These are phyloP conservation scores for Malassezia equina DNA, from an alignment of 1,284 basidiomycete genomes.

Conservation along the genomic window DNA sequence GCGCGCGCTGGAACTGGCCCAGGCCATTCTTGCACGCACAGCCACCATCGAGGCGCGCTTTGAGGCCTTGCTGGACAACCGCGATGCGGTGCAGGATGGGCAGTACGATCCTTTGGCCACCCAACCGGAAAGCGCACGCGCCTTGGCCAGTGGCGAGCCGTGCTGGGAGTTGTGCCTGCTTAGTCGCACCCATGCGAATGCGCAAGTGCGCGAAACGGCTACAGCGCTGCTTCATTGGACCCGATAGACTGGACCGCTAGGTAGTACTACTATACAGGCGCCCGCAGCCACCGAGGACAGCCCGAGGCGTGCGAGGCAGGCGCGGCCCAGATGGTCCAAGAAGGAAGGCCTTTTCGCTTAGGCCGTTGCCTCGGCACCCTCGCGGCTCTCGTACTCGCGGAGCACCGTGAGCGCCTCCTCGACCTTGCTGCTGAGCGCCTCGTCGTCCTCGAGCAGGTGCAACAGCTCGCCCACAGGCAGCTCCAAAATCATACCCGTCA, in stretches of 20 bases:
- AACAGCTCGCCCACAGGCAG: constrained; percentile 45
- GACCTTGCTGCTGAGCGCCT: constrained; percentile 45
- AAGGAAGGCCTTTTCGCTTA: too few species aligned
- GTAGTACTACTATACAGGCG: constrained; percentile 11
- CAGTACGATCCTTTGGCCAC: constrained; percentile 11
- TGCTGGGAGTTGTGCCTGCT: constrained; percentile 17
- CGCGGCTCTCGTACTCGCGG: constrained; percentile 43
- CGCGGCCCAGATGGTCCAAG: background rate
- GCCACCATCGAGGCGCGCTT: constrained; percentile 59
- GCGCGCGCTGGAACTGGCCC: constrained; percentile 64
- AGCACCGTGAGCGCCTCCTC: constrained; percentile 46
- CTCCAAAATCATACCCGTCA: constrained; percentile 48
- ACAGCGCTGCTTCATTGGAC: constrained; percentile 8
- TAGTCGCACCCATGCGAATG: constrained; percentile 11
- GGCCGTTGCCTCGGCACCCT: constrained; percentile 11
- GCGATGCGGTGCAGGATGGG: constrained; percentile 58
- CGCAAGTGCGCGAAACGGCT: constrained; percentile 17
- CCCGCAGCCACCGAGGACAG: background rate
- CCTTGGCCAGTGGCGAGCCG: constrained; percentile 18
- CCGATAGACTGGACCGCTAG: background rate
- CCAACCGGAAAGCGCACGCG: constrained; percentile 16
- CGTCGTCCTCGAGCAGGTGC: constrained; percentile 45
- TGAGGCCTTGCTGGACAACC: constrained; percentile 70
- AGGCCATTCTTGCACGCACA: constrained; percentile 58
- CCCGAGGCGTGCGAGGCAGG: background rate